A percentile compares a stretch with the other conserved stretches of the same genome.
These are phyloP conservation scores for Agrostemma githago DNA, from an alignment of 148 eudicot species.

Conservation along the genomic window DNA sequence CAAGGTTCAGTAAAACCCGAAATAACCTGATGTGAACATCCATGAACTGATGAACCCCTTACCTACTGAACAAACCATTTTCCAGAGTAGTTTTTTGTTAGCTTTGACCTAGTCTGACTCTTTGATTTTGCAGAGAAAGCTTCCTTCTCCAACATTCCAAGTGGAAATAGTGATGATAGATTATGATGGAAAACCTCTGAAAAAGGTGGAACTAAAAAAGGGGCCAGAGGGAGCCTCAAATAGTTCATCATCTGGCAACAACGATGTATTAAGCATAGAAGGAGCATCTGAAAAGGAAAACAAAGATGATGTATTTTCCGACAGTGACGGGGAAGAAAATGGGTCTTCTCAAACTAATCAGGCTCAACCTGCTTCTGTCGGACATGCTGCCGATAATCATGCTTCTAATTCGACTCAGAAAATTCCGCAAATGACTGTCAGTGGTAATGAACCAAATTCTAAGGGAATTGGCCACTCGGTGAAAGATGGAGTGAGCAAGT, in stretches of 20 bases:
- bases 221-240: conserved; percentile 30
- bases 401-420: conserved; percentile 30
- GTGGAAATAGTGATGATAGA: conserved; percentile 78
- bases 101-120: background rate
- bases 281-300: conserved; percentile 37
- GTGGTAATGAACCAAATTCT: conserved; percentile 30
- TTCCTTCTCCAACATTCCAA: conserved; percentile 81
- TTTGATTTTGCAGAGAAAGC: conserved; percentile 55
- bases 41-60: background rate
- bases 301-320: conserved; percentile 79
- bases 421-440: conserved; percentile 46
- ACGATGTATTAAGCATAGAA: conserved; percentile 27
- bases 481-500: conserved; percentile 12
- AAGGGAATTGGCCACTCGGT: conserved; percentile 18
- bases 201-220: conserved; percentile 23
- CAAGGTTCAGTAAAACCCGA: background rate
- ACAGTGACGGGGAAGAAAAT: conserved; percentile 78
- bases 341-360: conserved; percentile 32
- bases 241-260: conserved; percentile 29
- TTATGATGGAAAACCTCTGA: conserved; percentile 54
- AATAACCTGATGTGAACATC: background rate
- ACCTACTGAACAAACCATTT: background rate
- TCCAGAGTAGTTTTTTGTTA: background rate
- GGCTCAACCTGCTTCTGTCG: conserved; percentile 26
- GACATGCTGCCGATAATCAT: conserved; percentile 23